Base-by-base conservation (phyloP, 169 alveolate genomes). In the Cryptosporidium bovis region DNA sequence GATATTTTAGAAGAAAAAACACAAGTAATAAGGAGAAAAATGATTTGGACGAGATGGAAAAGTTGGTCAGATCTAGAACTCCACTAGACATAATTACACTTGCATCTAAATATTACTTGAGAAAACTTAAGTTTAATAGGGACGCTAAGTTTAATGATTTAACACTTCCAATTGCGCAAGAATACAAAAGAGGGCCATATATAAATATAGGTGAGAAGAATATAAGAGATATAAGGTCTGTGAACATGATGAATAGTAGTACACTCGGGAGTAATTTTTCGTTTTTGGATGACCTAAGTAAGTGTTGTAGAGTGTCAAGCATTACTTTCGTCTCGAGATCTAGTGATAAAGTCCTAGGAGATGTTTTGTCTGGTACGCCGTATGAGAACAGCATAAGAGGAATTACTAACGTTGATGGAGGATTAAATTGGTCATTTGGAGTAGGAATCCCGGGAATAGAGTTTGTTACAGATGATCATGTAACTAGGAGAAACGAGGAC, bases 1-100 rank as follows among this genome's bases (percentile, higher is more conserved):
- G 87, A 18, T 77, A 77, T 60, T 77, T 77, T 40, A 55, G 87
- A 2, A 77, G 87, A 66, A 77, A 77, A 18, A 62, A 56, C 36
- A 62, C 62, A 3, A 77, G 20, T 46, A 27, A 46, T 40, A 77
- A 62, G 48, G 87, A 77, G 44, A 77, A 77, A 33, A 62, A 36
- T 56, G 87, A 77, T 27, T 16, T 60, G 31, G 87, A 77, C 46
- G 87, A 77, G 29, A 27, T 58, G 18, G 87, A 77, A 31, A 56
- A 62, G 44, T 16, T 77, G n/a, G 29, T 77, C 16, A 77, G 87
- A n/a, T 56, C 87, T 0, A 56, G 87, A 62, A 77, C 87, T 1
- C 87, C 87, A 12, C 53, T 77, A 1, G 87, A 77, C 29, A 62
- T 77, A 12, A 58, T 77, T 60, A 36, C 69, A 20, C 29, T 77